Conservation (phyloP, 176 grass and related monocot genomes). For the Saccharum spontaneum region DNA sequence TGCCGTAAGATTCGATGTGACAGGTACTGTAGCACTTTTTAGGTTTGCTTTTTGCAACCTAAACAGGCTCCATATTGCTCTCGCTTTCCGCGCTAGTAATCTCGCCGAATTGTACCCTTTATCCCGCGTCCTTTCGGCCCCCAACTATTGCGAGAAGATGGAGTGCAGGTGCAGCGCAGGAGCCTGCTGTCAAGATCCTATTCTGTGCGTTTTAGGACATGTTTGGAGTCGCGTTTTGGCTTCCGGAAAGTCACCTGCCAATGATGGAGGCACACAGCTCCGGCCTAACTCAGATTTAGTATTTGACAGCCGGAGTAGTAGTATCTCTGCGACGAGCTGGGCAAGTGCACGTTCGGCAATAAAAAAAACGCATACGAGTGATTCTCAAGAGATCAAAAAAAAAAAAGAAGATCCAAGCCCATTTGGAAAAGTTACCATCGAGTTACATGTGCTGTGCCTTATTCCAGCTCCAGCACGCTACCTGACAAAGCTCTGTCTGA, state of each 20-base stretch:
- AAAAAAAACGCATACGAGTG: not conserved
- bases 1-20: no score
- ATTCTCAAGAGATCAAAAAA: not conserved
- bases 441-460: not conserved
- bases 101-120: not conserved
- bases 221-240: not conserved
- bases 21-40: no score
- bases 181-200: not conserved
- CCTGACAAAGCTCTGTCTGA: constrained; percentile 6
- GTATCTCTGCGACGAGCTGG: not conserved
- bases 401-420: no score
- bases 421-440: not conserved
- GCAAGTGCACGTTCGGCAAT: constrained; percentile 1
- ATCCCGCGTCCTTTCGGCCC: not conserved
- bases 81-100: constrained; percentile 16
- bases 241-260: constrained; percentile 2
- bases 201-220: not conserved
- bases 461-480: constrained; percentile 19
- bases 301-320: not conserved
- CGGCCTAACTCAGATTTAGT: constrained; percentile 17
- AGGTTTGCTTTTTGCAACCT: no score
- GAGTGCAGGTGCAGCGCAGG: not conserved
- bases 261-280: constrained; percentile 10
- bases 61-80: no score
- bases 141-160: not conserved